Percentiles rank a stretch among this genome's conserved stretches.
phyloP scores from a whole-genome alignment of 225 moss, liverwort and hornwort species.

The Lunularia cruciata region DNA sequence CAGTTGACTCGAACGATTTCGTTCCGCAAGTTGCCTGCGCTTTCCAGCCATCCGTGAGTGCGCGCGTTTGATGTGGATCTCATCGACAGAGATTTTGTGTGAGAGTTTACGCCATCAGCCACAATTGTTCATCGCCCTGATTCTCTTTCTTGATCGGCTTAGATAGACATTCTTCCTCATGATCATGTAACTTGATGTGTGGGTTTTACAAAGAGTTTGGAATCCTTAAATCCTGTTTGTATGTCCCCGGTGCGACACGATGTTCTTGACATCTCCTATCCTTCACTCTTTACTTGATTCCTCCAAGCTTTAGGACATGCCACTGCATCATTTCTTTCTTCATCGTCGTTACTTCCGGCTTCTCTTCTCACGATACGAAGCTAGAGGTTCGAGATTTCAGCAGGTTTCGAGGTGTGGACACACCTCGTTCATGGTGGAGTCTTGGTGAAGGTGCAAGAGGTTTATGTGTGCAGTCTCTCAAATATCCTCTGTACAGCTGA shows the following conservation, averaged over 20 bases:
- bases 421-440: neutral
- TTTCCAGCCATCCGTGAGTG: slow-evolving; percentile 22
- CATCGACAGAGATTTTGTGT: neutral
- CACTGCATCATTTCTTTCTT: neutral
- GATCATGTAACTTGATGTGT: slow-evolving; percentile 11
- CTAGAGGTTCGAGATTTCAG: neutral
- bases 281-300: neutral
- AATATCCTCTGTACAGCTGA: no score
- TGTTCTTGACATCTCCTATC: neutral
- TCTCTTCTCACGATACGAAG: neutral
- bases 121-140: neutral
- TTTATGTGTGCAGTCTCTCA: neutral
- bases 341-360: neutral
- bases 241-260: neutral
- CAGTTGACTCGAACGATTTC: slow-evolving; percentile 1
- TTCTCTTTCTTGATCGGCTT: neutral
- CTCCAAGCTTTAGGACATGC: neutral
- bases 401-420: neutral
- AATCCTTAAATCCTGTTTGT: neutral
- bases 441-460: neutral
- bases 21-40: slow-evolving; percentile 25
- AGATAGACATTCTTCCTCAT: slow-evolving; percentile 1
- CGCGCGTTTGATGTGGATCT: slow-evolving; percentile 10
- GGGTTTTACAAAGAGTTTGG: slow-evolving; percentile 3
- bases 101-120: neutral